Evolutionary conservation across 345 rosid species (phyloP).

Genomic region (Nasturtium officinale): DNA sequence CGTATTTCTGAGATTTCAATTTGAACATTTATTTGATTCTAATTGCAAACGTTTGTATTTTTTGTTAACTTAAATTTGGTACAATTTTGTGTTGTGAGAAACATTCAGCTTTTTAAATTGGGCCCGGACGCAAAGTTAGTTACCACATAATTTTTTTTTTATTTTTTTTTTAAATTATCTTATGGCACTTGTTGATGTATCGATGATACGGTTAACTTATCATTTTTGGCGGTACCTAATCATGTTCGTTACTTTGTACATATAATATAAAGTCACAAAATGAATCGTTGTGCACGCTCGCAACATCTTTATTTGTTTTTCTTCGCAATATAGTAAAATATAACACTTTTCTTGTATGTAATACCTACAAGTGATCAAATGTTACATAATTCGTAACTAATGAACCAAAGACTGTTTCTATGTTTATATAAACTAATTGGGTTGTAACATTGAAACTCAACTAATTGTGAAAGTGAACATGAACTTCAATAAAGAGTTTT

Average conservation of each 20-base stretch:
- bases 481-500: not conserved
- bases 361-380: not conserved
- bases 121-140: not conserved
- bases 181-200: not conserved
- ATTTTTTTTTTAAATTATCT: not conserved
- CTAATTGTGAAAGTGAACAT: not conserved
- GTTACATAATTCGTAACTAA: not conserved
- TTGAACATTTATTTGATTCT: slow-evolving; percentile 8
- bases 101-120: not conserved
- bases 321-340: not conserved
- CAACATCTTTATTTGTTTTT: not conserved
- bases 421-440: no score
- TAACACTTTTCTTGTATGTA: no score
- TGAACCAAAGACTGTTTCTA: no score
- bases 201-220: not conserved
- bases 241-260: not conserved
- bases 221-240: not conserved
- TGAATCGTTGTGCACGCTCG: not conserved
- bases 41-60: slow-evolving; percentile 17
- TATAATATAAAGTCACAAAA: not conserved
- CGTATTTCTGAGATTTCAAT: not conserved
- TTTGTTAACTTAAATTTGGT: not conserved
- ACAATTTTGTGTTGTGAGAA: slow-evolving; percentile 21
- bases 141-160: not conserved
- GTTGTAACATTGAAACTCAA: not conserved